phyloP scores from a whole-genome alignment of 2,329 filamentous ascomycete species.

The Aspergillus sp. region DNA sequence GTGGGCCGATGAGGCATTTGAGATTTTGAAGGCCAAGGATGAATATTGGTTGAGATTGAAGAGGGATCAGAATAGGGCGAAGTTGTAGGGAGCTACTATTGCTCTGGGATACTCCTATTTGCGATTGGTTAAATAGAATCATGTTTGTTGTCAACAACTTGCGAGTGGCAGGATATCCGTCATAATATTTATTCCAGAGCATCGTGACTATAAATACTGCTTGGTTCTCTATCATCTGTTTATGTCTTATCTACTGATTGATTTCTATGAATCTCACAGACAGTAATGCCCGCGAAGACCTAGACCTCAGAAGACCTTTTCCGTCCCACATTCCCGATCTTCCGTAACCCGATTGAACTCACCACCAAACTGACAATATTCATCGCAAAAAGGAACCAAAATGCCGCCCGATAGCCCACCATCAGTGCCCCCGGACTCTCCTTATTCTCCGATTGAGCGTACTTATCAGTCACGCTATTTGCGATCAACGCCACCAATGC shows the following conservation, averaged over 20 bases:
- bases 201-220: no score
- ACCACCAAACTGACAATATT: not conserved
- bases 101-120: no score
- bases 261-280: no score
- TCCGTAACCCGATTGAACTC: not conserved
- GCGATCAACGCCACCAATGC: not conserved
- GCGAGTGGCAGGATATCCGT: no score
- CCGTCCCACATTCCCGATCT: not conserved
- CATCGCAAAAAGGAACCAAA: not conserved
- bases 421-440: no score
- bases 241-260: no score
- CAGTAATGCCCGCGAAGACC: no score
- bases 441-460: no score
- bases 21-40: conserved; percentile 22
- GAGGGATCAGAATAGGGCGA: not conserved
- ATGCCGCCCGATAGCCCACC: not conserved
- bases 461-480: not conserved
- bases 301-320: not conserved
- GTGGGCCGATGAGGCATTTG: conserved; percentile 31
- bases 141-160: no score
- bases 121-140: no score
- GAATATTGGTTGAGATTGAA: not conserved
- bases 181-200: no score
- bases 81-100: not conserved
- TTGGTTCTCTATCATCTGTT: no score